Evolutionary conservation across 495 filamentous ascomycete species (phyloP).

Genomic region (Darksidea phi): DNA sequence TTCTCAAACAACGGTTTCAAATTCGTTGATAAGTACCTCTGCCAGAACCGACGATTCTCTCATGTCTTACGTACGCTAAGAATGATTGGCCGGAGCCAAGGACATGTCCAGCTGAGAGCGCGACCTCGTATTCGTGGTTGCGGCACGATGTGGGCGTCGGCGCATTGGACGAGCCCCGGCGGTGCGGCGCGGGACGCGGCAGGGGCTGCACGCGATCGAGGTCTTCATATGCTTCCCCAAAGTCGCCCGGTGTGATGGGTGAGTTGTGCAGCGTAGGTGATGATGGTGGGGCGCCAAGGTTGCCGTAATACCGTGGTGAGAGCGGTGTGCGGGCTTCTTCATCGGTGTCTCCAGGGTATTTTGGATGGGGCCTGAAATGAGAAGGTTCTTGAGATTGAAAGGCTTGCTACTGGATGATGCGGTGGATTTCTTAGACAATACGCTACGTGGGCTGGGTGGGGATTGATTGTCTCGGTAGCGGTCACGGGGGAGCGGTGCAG

Average conservation of each 20-base stretch:
- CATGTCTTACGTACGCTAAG: no score
- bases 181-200: slow-evolving; percentile 39
- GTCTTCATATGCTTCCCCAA: slow-evolving; percentile 36
- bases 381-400: slow-evolving; percentile 52
- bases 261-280: slow-evolving; percentile 38
- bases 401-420: slow-evolving; percentile 40
- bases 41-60: no score
- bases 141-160: no score
- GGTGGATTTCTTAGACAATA: slow-evolving; percentile 33
- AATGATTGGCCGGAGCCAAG: no score
- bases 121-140: no score
- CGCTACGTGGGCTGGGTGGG: slow-evolving; percentile 31
- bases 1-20: no score
- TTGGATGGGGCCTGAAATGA: slow-evolving; percentile 58
- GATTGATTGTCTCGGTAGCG: slow-evolving; percentile 10
- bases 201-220: slow-evolving; percentile 41
- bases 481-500: slow-evolving; percentile 26
- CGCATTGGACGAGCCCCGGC: slow-evolving; percentile 20
- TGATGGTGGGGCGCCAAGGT: no score
- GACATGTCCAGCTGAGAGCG: no score
- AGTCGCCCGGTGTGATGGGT: slow-evolving; percentile 29
- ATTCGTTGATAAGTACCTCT: no score
- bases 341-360: slow-evolving; percentile 50
- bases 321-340: slow-evolving; percentile 56
- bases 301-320: no score